phyloP scores from a whole-genome alignment of 768 basidiomycete genomes.

The Tephrocybe sp. region DNA sequence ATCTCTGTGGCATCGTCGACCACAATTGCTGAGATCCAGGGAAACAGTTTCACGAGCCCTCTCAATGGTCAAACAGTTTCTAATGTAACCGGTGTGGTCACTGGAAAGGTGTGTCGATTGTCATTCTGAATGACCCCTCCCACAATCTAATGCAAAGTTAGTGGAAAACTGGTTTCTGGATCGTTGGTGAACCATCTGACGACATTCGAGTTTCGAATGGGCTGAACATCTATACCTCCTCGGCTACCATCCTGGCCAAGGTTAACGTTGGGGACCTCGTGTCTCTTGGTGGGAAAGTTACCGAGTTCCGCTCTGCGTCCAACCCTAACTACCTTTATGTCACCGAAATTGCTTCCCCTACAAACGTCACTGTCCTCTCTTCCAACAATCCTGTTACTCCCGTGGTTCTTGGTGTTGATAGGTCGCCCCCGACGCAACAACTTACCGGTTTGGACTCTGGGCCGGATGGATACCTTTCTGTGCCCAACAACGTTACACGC shows the following conservation, averaged over 20 bases:
- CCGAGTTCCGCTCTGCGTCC: conserved; percentile 47
- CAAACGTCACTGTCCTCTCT: conserved; percentile 42
- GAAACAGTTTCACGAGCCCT: conserved; percentile 45
- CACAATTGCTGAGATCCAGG: conserved; percentile 53
- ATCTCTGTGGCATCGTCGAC: conserved; percentile 28
- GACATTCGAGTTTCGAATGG: conserved; percentile 52
- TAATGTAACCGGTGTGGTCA: conserved; percentile 48
- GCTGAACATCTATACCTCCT: conserved; percentile 45
- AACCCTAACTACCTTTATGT: conserved; percentile 44
- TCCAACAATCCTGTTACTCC: conserved; percentile 44
- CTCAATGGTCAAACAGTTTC: conserved; percentile 40
- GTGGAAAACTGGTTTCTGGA: conserved; percentile 47
- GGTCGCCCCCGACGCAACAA: conserved; percentile 48
- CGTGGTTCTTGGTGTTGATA: conserved; percentile 49
- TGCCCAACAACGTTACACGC: conserved; percentile 50
- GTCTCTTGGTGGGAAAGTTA: conserved; percentile 41
- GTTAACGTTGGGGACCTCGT: conserved; percentile 48
- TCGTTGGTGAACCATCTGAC: conserved; percentile 38
- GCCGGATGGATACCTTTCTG: conserved; percentile 51
- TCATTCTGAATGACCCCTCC: not conserved
- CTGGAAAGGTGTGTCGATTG: conserved; percentile 43
- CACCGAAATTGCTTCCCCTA: conserved; percentile 47
- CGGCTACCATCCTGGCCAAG: conserved; percentile 30
- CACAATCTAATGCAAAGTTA: conserved; percentile 20
- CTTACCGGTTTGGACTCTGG: conserved; percentile 51